Evolutionary conservation across 1,284 basidiomycete species (phyloP).

Genomic region (Pseudozyma flocculosa): DNA sequence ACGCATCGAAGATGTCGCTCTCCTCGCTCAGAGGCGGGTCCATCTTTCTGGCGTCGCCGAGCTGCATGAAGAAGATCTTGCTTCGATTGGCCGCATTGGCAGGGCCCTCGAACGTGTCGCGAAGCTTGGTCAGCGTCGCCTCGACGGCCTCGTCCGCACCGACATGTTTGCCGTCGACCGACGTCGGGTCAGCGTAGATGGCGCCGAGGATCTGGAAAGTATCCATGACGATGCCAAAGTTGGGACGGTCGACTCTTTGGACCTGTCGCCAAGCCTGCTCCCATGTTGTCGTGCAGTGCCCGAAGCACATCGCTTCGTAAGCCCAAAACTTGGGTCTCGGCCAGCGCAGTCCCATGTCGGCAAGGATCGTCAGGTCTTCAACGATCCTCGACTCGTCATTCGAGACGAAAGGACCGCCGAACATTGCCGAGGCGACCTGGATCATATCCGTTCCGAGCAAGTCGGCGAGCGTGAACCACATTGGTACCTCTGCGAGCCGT

Average conservation of each 20-base stretch:
- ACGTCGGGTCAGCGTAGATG: slow-evolving; percentile 51
- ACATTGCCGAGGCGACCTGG: slow-evolving; percentile 21
- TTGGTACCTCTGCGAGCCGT: slow-evolving; percentile 1
- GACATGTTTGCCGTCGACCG: slow-evolving; percentile 8
- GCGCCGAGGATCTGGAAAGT: slow-evolving; percentile 58
- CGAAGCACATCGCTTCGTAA: slow-evolving; percentile 42
- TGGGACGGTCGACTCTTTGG: slow-evolving; percentile 32
- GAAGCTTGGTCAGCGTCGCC: neutral
- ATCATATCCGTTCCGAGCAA: slow-evolving; percentile 24
- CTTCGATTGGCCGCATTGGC: neutral
- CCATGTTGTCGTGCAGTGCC: slow-evolving; percentile 45
- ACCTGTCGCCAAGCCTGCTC: slow-evolving; percentile 54
- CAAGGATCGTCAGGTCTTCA: slow-evolving; percentile 9
- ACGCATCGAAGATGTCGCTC: slow-evolving; percentile 5
- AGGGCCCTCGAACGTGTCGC: neutral
- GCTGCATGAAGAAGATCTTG: slow-evolving; percentile 27
- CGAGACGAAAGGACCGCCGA: slow-evolving; percentile 4
- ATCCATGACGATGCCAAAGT: slow-evolving; percentile 58
- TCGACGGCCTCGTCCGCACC: neutral
- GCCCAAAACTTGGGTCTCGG: slow-evolving; percentile 4
- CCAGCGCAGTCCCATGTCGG: slow-evolving; percentile 5
- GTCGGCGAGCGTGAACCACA: slow-evolving; percentile 10
- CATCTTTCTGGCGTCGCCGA: slow-evolving; percentile 18
- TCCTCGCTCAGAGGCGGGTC: slow-evolving; percentile 1
- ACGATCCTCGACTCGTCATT: slow-evolving; percentile 5